Evolutionary conservation across 495 filamentous ascomycete genomes (phyloP).

Genomic region (Tuber borchii): DNA sequence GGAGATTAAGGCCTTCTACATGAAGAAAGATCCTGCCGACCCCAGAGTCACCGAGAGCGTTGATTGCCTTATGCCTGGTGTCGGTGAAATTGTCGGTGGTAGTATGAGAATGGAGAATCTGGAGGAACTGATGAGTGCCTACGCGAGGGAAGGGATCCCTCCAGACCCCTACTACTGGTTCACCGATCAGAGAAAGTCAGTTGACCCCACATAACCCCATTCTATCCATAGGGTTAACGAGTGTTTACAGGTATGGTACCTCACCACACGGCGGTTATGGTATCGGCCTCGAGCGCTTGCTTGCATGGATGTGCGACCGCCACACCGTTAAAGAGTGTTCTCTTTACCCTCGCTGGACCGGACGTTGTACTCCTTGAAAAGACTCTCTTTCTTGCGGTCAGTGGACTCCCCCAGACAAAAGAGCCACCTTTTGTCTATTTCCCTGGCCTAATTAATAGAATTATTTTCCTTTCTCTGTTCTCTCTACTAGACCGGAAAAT

Average conservation of each 20-base stretch:
- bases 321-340: conserved; percentile 84
- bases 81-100: conserved; percentile 94
- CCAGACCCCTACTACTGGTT: conserved; percentile 96
- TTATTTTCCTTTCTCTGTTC: neutral
- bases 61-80: conserved; percentile 91
- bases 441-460: neutral
- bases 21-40: conserved; percentile 83
- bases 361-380: conserved; percentile 77
- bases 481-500: neutral
- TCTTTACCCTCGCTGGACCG: conserved; percentile 90
- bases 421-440: neutral
- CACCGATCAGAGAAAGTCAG: conserved; percentile 94
- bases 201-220: conserved; percentile 36
- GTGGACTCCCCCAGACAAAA: neutral
- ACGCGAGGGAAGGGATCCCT: conserved; percentile 77
- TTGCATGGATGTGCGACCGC: conserved; percentile 91
- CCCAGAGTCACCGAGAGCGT: conserved; percentile 90
- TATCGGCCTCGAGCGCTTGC: conserved; percentile 87
- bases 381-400: neutral
- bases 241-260: conserved; percentile 67
- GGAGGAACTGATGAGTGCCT: conserved; percentile 85
- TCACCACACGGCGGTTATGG: conserved; percentile 94
- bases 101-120: conserved; percentile 93
- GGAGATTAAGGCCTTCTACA: conserved; percentile 99
- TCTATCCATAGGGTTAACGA: conserved; percentile 15